Evolutionary conservation across 1,284 basidiomycete species (phyloP), one percentile per base, ranked within the genome.

Genomic region (Ganoderma lingzhi): DNA sequence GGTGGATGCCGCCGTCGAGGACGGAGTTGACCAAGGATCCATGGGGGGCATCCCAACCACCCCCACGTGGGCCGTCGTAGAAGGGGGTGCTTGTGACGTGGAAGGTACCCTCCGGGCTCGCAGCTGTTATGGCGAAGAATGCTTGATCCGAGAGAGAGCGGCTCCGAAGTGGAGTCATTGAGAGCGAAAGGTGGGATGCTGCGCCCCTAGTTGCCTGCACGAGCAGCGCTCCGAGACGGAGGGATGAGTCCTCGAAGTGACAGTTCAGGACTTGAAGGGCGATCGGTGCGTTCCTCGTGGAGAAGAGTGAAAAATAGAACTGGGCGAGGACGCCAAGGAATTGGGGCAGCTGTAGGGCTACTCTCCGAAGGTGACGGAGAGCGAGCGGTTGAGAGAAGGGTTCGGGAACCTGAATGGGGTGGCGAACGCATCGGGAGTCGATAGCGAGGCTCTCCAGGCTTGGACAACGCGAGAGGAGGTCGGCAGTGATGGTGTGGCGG

Each of bases 401-500:
- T 14, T 35, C 9, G 8, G 56, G 56, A n/a, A 59, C 10, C 6
- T 5, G 1, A 0, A 39, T 39, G n/a, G 28, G 3, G n/a, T n/a
- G 35, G 8, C 35, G 3, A 3, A 15, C 32, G 14, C 19, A 15
- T 3, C 19, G 35, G 56, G n/a, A 39, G 17, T 39, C 12, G n/a
- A 59, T 59, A 14, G 35, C 56, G 8, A 59, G 56, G 56, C 56
- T 59, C 56, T 59, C 56, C 9, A 59, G 56, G 35, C 23, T 39
- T 39, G 56, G 56, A 23, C 56, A 59, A n/a, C 56, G 56, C 56
- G 56, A 59, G 32, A 59, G 56, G n/a, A 59, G 19, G n/a, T 59
- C 32, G n/a, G 56, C 56, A 32, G 35, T 59, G 6, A 35, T 19
- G 17, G 4, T 15, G 19, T 39, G 56, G 19, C 10, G 32, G 14